Base-by-base conservation (phyloP, 2,329 filamentous ascomycete genomes). In the Cytospora piceae region DNA sequence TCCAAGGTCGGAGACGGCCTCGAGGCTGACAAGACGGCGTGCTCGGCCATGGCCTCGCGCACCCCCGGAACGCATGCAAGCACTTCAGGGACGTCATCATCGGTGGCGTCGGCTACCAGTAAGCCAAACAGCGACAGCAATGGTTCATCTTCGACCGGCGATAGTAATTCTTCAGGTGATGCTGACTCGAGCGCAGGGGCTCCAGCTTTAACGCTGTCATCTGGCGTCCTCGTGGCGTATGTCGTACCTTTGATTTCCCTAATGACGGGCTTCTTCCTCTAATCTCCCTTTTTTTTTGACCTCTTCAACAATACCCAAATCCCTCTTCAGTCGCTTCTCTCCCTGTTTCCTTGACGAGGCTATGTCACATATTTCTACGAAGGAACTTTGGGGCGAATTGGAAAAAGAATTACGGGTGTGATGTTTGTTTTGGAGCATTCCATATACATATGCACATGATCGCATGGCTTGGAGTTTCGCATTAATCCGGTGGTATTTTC, bases 101-200 rank as follows among this genome's bases (percentile, higher is more conserved):
- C 60, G 31, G 24, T 17, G 24, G 39, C 58, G 17, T 66, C 64
- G 55, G 58, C 66, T 53, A 58, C 66, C 61, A 67, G 66, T 67
- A 67, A 67, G 66, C 63, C 66, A n/a, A 57, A 42, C 32, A 64
- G 46, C 59, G 58, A 60, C 31, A 64, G 63, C 20, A 67, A 15
- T 51, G 15, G 52, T 51, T 59, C 62, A 49, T 61, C 52, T 34
- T 46, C 56, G 24, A 11, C 27, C 27, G 17, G 49, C 55, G 29
- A 31, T 52, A 58, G 49, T 51, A 62, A 32, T 31, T 22, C 46
- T 61, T 52, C 66, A 51, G 58, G 62, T 57, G 58, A 55, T 61
- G 63, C 66, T 67, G 63, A 67, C 66, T 67, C 65, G 12, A 58
- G 31, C 54, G 34, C 56, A 49, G 56, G 55, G 58, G 62, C 55